These are phyloP conservation scores for Leishmania arabica DNA, from an alignment of 208 protist genomes.

Conservation along the genomic window DNA sequence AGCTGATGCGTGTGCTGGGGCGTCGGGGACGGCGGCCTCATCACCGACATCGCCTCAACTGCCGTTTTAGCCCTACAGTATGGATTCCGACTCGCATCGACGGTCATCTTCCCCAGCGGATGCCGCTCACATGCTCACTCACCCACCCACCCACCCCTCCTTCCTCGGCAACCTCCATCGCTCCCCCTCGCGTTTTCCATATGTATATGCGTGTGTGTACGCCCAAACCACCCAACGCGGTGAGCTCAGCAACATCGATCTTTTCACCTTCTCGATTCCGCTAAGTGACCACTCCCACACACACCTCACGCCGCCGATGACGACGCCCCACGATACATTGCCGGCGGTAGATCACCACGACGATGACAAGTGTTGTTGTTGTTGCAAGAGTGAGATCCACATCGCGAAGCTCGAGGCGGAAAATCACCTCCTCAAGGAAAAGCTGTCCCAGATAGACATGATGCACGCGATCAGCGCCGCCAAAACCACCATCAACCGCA, in stretches of 20 bases:
- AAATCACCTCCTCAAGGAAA: constrained; percentile 54
- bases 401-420: constrained; percentile 46
- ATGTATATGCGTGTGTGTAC: neutral
- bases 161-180: neutral
- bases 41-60: neutral
- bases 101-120: neutral
- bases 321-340: neutral
- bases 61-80: neutral
- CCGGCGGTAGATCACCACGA: neutral
- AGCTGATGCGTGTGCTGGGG: neutral
- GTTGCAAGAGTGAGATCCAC: constrained; percentile 20
- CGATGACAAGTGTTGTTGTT: constrained; percentile 28
- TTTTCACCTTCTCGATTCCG: neutral
- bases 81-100: neutral
- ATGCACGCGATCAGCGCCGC: constrained; percentile 53
- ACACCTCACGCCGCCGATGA: neutral
- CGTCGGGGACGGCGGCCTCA: neutral
- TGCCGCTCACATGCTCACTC: neutral
- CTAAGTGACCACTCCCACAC: neutral
- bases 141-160: neutral
- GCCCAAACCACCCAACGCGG: neutral
- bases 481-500: constrained; percentile 36
- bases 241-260: neutral
- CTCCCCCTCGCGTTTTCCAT: neutral
- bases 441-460: constrained; percentile 52